Evolutionary conservation across 768 basidiomycete species (phyloP).

Genomic region (Naganishia friedmannii): DNA sequence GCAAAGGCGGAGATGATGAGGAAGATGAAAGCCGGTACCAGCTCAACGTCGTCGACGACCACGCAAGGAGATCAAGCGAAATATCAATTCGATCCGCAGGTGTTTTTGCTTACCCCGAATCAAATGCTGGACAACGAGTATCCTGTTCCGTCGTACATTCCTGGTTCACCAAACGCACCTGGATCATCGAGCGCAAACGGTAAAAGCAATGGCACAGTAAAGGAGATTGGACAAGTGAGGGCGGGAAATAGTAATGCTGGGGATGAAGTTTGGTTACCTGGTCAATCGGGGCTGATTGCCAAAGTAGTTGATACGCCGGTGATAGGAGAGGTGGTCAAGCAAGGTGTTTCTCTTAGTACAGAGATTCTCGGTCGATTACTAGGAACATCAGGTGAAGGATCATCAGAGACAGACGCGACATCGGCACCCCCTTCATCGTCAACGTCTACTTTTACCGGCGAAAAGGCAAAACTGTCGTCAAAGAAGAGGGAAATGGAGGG

Average conservation of each 20-base stretch:
- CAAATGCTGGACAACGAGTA: constrained; percentile 96
- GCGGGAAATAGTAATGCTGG: constrained; percentile 26
- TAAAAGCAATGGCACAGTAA: background rate
- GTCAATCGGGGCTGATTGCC: background rate
- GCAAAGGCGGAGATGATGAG: constrained; percentile 32
- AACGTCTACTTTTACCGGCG: background rate
- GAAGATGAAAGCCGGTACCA: constrained; percentile 49
- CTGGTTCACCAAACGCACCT: constrained; percentile 53
- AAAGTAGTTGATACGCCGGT: background rate
- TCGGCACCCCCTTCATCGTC: background rate
- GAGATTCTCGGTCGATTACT: constrained; percentile 10
- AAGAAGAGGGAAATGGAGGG: constrained; percentile 6
- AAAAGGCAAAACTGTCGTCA: constrained; percentile 14
- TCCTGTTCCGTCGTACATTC: constrained; percentile 78
- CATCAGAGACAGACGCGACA: background rate
- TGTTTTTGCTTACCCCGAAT: constrained; percentile 71
- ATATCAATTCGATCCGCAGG: constrained; percentile 62
- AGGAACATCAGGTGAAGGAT: background rate
- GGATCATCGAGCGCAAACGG: background rate
- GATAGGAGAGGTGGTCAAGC: background rate
- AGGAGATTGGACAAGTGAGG: constrained; percentile 26
- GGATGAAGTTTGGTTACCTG: constrained; percentile 19
- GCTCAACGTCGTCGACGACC: constrained; percentile 1
- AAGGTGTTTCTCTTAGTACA: constrained; percentile 12
- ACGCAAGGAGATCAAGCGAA: constrained; percentile 34